phyloP scores from a whole-genome alignment of 305 asterid species.

The Fraxinus greggii region DNA sequence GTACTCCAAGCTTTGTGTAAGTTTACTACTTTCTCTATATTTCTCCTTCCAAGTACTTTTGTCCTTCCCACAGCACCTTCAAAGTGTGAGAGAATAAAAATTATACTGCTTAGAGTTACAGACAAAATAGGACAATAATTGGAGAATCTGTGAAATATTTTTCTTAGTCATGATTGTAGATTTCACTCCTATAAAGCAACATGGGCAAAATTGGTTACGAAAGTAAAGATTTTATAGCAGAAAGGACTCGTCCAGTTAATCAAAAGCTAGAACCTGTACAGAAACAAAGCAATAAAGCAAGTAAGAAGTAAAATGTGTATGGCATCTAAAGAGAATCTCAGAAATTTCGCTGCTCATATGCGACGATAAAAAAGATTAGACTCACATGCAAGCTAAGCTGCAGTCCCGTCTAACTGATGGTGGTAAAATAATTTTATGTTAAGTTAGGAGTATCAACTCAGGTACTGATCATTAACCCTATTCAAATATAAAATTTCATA shows the following conservation, averaged over 20 bases:
- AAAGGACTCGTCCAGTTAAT: not conserved
- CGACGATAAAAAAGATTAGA: not conserved
- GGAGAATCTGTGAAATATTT: not conserved
- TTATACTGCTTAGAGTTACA: not conserved
- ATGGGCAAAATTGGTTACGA: not conserved
- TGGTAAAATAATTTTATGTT: not conserved
- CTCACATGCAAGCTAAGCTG: not conserved
- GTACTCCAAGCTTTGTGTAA: not conserved
- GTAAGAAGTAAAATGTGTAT: not conserved
- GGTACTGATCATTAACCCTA: not conserved
- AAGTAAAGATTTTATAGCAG: not conserved
- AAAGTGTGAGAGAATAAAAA: constrained; percentile 5
- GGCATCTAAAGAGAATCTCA: not conserved
- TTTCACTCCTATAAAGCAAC: not conserved
- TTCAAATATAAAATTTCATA: not conserved
- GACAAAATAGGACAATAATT: not conserved
- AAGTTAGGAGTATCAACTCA: not conserved
- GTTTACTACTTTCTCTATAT: not conserved
- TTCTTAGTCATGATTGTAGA: not conserved
- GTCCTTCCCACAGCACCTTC: constrained; percentile 86
- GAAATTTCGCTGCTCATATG: not conserved
- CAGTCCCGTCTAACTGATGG: not conserved
- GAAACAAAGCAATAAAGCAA: not conserved
- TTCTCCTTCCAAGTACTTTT: constrained; percentile 33
- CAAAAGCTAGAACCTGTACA: not conserved